These are phyloP conservation scores for Vachellia pachyceras DNA, from an alignment of 306 rosid genomes.

Conservation along the genomic window DNA sequence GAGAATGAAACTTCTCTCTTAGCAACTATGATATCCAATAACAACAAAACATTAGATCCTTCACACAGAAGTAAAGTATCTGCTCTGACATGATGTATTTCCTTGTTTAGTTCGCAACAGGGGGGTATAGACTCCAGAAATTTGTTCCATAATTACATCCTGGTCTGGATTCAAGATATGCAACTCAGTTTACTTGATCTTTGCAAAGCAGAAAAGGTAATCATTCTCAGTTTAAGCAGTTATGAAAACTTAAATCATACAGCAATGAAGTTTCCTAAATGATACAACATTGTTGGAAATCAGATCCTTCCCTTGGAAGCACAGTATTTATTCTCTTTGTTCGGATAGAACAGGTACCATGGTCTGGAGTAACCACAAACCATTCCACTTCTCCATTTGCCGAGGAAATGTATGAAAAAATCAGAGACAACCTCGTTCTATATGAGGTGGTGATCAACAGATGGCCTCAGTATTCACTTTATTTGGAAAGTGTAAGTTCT, in stretches of 20 bases:
- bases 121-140: slow-evolving; percentile 85
- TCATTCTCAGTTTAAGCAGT: slow-evolving; percentile 17
- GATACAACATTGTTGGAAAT: background rate
- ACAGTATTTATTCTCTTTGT: background rate
- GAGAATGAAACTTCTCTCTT: slow-evolving; percentile 32
- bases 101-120: slow-evolving; percentile 67
- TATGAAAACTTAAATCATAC: background rate
- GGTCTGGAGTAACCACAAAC: slow-evolving; percentile 92
- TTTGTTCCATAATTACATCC: slow-evolving; percentile 82
- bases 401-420: slow-evolving; percentile 92
- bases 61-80: slow-evolving; percentile 2
- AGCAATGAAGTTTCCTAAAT: slow-evolving; percentile 5
- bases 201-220: slow-evolving; percentile 96
- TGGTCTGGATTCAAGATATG: slow-evolving; percentile 98
- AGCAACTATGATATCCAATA: slow-evolving; percentile 13
- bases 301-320: background rate
- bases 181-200: slow-evolving; percentile 80
- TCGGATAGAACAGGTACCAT: slow-evolving; percentile 69
- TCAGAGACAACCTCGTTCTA: slow-evolving; percentile 68
- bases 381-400: slow-evolving; percentile 93
- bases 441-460: slow-evolving; percentile 89
- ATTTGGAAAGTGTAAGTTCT: slow-evolving; percentile 81
- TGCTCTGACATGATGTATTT: slow-evolving; percentile 43
- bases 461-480: slow-evolving; percentile 97
- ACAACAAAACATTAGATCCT: background rate